Percentiles rank a stretch among this genome's conserved stretches.
Conservation (phyloP, 2,329 filamentous ascomycete genomes). For the Cytospora piceicola region DNA sequence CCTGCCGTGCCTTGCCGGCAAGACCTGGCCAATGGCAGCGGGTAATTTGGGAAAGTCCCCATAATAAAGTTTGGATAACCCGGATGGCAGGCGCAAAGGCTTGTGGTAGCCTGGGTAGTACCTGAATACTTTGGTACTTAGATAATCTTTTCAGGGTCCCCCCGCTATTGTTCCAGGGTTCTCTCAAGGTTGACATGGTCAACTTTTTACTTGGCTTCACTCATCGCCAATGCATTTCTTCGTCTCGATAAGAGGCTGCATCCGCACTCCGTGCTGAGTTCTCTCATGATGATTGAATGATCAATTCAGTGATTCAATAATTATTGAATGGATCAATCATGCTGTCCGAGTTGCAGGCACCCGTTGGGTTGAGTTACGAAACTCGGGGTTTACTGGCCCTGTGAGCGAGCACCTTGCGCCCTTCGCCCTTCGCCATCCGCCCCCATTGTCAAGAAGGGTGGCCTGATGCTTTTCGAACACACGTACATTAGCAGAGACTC, state of each 20-base stretch:
- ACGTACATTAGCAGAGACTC: background rate
- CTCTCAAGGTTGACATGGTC: no score
- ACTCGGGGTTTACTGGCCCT: background rate
- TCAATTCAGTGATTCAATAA: background rate
- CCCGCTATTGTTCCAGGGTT: background rate
- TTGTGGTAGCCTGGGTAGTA: background rate
- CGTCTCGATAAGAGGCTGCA: no score
- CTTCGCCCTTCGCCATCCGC: no score
- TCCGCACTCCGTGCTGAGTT: no score
- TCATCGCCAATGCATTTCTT: no score
- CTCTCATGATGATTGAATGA: background rate
- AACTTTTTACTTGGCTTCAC: no score
- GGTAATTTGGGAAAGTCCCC: background rate
- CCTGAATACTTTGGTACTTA: background rate
- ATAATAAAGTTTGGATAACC: slow-evolving; percentile 20
- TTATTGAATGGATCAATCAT: background rate
- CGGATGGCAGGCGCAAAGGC: background rate
- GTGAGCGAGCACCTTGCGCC: no score
- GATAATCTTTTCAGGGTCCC: background rate
- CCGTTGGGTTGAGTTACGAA: background rate
- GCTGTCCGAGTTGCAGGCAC: background rate
- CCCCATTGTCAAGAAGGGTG: background rate
- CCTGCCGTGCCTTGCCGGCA: slow-evolving; percentile 12
- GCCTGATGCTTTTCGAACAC: background rate
- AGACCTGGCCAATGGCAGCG: background rate